Percentiles rank a stretch among this genome's conserved stretches.
Conservation (phyloP, 1,284 basidiomycete species). For the Austroboletus novae-zelandiae region DNA sequence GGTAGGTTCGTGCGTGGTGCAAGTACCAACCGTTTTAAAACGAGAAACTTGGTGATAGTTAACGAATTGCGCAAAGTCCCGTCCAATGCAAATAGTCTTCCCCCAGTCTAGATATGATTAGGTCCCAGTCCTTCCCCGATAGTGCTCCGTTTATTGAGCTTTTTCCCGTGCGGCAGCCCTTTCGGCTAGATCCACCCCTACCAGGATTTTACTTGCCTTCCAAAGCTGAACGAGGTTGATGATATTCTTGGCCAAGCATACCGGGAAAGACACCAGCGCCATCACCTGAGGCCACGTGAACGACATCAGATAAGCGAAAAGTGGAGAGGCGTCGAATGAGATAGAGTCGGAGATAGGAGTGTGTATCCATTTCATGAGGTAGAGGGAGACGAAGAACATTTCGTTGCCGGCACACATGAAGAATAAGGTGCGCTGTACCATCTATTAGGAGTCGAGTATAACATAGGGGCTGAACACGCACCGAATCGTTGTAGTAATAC, state of each 20-base stretch:
- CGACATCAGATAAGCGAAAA: slow-evolving; percentile 9
- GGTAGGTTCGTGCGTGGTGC: slow-evolving; percentile 4
- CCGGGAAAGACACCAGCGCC: slow-evolving; percentile 64
- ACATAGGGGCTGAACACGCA: slow-evolving; percentile 30
- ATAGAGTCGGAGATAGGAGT: slow-evolving; percentile 49
- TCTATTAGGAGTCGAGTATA: slow-evolving; percentile 2
- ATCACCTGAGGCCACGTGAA: slow-evolving; percentile 84
- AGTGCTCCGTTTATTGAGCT: slow-evolving; percentile 13
- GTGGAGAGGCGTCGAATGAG: slow-evolving; percentile 27
- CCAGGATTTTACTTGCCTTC: slow-evolving; percentile 96
- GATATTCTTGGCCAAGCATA: slow-evolving; percentile 86
- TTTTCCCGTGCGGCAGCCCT: slow-evolving; percentile 66
- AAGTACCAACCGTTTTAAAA: slow-evolving; percentile 1
- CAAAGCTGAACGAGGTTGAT: slow-evolving; percentile 97
- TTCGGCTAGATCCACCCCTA: slow-evolving; percentile 87
- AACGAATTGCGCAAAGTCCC: slow-evolving; percentile 8
- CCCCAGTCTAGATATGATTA: slow-evolving; percentile 15
- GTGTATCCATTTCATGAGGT: slow-evolving; percentile 87
- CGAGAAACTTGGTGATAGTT: slow-evolving; percentile 10
- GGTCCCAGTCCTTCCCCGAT: background rate
- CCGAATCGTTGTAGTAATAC: slow-evolving; percentile 93
- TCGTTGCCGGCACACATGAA: slow-evolving; percentile 97
- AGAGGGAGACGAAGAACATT: slow-evolving; percentile 93
- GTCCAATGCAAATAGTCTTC: slow-evolving; percentile 9
- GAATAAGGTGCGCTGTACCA: slow-evolving; percentile 75